These are phyloP conservation scores for Hamigera avellanea DNA, from an alignment of 495 filamentous ascomycete genomes.

Conservation along the genomic window DNA sequence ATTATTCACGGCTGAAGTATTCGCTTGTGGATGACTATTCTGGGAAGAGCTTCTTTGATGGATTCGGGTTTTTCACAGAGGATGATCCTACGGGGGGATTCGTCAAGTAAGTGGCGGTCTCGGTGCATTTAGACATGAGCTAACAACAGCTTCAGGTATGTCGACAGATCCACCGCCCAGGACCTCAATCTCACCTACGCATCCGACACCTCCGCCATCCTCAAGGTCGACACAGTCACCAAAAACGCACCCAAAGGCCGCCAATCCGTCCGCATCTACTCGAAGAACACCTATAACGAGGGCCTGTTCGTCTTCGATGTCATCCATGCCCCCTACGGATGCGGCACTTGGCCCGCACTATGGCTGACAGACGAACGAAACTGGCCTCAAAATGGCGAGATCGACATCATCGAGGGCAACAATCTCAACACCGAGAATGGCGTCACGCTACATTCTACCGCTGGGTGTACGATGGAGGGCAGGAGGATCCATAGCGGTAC, in stretches of 20 bases:
- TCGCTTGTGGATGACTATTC: background rate
- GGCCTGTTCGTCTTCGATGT: constrained; percentile 38
- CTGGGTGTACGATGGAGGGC: constrained; percentile 25
- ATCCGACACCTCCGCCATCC: constrained; percentile 26
- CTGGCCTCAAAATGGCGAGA: constrained; percentile 38
- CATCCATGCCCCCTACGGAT: constrained; percentile 25
- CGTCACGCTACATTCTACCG: constrained; percentile 23
- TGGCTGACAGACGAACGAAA: constrained; percentile 44
- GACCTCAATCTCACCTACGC: constrained; percentile 33
- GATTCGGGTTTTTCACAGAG: background rate
- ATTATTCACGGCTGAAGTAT: background rate
- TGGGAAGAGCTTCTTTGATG: background rate
- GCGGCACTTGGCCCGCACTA: constrained; percentile 39
- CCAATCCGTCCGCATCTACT: constrained; percentile 32
- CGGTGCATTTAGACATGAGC: constrained; percentile 1
- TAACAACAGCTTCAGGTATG: constrained; percentile 2
- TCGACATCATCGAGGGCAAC: constrained; percentile 26
- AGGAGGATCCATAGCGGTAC: constrained; percentile 30
- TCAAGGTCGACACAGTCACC: constrained; percentile 34
- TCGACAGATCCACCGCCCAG: constrained; percentile 10
- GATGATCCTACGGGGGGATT: background rate
- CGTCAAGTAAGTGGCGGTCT: background rate
- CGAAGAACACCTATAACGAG: constrained; percentile 30
- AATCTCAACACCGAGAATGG: constrained; percentile 22
- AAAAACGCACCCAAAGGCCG: constrained; percentile 22